Conservation (phyloP, 768 basidiomycete genomes). For the Lentinula boryana region DNA sequence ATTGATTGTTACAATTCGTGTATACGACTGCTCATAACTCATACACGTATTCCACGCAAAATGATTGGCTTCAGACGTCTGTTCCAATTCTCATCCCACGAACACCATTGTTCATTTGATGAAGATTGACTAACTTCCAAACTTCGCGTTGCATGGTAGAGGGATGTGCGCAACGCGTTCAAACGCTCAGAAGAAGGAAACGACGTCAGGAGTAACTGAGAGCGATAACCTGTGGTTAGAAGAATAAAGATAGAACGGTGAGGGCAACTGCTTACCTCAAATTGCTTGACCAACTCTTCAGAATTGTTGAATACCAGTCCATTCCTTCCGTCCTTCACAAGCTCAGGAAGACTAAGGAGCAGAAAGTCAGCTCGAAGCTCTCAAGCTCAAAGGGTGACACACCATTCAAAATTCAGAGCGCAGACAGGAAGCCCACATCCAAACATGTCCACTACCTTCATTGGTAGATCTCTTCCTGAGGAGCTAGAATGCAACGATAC, state of each 20-base stretch:
- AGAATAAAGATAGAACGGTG: conserved; percentile 13
- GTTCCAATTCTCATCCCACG: conserved; percentile 88
- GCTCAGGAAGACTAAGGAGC: conserved; percentile 64
- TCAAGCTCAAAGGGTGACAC: conserved; percentile 4
- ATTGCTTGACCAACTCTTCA: conserved; percentile 59
- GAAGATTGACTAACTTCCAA: conserved; percentile 11
- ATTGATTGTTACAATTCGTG: too few relatives aligned
- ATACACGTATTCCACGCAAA: conserved; percentile 24
- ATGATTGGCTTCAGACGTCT: conserved; percentile 56
- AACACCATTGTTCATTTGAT: conserved; percentile 38
- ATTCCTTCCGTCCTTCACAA: conserved; percentile 81
- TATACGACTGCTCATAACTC: not conserved
- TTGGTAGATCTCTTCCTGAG: conserved; percentile 87
- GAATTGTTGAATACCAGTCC: conserved; percentile 74
- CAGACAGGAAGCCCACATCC: conserved; percentile 94
- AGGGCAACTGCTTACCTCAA: conserved; percentile 44
- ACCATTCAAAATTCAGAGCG: conserved; percentile 85
- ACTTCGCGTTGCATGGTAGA: conserved; percentile 23
- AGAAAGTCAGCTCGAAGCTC: conserved; percentile 2
- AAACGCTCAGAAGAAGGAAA: conserved; percentile 59
- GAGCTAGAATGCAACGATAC: conserved; percentile 89
- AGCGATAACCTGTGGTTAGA: not conserved
- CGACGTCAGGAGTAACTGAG: conserved; percentile 47
- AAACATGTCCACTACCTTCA: conserved; percentile 99
- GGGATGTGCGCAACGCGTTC: conserved; percentile 42